A percentile compares a stretch with the other conserved stretches of the same genome.
These are phyloP conservation scores for Adansonia grandidieri DNA, from an alignment of 441 rosid species.

Conservation along the genomic window DNA sequence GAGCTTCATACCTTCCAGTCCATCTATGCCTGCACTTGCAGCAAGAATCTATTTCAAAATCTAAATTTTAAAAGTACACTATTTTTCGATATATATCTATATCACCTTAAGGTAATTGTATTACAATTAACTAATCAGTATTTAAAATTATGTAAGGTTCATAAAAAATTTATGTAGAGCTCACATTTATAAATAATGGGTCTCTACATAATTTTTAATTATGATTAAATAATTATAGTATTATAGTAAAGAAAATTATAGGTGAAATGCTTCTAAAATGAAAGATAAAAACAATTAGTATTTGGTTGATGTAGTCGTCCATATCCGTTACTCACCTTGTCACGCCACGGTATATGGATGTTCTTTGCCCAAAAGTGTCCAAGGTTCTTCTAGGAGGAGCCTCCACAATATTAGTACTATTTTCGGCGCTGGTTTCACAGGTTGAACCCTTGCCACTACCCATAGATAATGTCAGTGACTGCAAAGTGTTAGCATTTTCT, in stretches of 20 bases:
- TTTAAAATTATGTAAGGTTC: too few relatives aligned
- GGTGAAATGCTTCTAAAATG: not conserved
- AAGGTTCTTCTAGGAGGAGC: conserved; percentile 71
- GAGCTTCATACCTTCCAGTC: conserved; percentile 99
- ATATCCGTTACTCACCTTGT: conserved; percentile 54
- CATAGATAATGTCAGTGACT: conserved; percentile 85
- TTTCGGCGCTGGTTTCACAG: conserved; percentile 60
- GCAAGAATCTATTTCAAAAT: conserved; percentile 20
- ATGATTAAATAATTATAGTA: too few relatives aligned
- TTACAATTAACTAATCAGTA: too few relatives aligned
- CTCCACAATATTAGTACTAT: conserved; percentile 52
- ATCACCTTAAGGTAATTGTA: too few relatives aligned
- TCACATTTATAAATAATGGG: too few relatives aligned
- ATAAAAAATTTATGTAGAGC: too few relatives aligned
- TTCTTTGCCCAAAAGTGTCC: conserved; percentile 95
- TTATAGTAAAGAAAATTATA: too few relatives aligned
- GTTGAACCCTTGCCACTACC: conserved; percentile 59
- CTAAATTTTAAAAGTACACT: not conserved
- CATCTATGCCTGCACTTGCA: conserved; percentile 74
- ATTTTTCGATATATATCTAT: not conserved
- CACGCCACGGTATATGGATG: conserved; percentile 95
- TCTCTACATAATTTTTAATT: too few relatives aligned
- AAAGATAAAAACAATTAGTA: not conserved
- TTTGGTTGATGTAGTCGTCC: not conserved
- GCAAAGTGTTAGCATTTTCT: conserved; percentile 71